Conservation (phyloP, 495 filamentous ascomycete genomes). For the Neurospora intermedia region DNA sequence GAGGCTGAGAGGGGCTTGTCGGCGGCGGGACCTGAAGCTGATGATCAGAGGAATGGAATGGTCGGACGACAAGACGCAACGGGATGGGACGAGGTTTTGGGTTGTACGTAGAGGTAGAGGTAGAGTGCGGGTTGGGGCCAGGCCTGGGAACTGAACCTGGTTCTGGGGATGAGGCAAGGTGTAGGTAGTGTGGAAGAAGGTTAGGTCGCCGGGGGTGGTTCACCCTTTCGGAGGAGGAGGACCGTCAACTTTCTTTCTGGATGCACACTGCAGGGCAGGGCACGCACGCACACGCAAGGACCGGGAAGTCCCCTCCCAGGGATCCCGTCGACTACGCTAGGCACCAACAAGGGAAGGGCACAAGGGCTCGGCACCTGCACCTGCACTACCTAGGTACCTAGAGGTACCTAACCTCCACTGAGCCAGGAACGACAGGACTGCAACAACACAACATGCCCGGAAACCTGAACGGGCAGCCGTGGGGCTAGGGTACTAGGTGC, state of each 20-base stretch:
- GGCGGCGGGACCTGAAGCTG: not conserved
- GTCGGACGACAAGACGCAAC: not conserved
- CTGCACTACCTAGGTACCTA: no score
- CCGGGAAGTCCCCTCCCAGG: not conserved
- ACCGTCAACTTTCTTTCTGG: not conserved
- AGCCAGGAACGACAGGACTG: not conserved
- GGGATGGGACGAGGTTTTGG: constrained; percentile 12
- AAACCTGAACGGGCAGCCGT: no score
- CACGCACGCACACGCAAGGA: not conserved
- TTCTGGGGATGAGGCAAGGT: constrained; percentile 16
- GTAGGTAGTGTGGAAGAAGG: not conserved
- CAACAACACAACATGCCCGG: not conserved
- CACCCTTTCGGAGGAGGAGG: not conserved
- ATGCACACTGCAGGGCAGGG: not conserved
- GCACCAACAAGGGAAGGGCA: no score
- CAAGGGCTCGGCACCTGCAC: no score
- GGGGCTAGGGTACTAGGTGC: no score
- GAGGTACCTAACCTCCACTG: not conserved
- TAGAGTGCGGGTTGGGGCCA: not conserved
- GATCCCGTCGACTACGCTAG: not conserved
- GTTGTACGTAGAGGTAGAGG: not conserved
- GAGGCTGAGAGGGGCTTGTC: not conserved
- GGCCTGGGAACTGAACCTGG: constrained; percentile 1
- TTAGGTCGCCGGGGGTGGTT: constrained; percentile 6
- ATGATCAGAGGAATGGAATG: not conserved